Percentiles rank a stretch among this genome's conserved stretches.
Evolutionary conservation across 2,329 filamentous ascomycete species (phyloP).

Genomic region (Fusarium brachygibbosum): DNA sequence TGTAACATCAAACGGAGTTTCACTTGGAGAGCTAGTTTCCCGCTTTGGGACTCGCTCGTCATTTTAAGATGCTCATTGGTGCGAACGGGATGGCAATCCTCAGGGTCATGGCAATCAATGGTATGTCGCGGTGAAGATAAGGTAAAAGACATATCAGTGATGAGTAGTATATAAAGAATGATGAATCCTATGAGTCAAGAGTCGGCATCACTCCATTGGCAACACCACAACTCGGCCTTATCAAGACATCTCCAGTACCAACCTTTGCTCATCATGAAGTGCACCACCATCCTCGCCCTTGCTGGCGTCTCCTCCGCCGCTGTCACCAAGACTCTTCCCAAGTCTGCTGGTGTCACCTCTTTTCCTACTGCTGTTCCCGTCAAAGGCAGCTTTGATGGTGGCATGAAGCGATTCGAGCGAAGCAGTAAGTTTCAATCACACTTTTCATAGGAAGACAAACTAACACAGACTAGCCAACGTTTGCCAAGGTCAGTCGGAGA

Average conservation of each 20-base stretch:
- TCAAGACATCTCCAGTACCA: background rate
- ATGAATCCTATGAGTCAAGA: slow-evolving; percentile 15
- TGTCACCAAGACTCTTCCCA: slow-evolving; percentile 42
- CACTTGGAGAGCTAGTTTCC: slow-evolving; percentile 13
- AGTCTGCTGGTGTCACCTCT: slow-evolving; percentile 35
- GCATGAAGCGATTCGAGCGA: slow-evolving; percentile 44
- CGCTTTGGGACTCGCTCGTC: slow-evolving; percentile 19
- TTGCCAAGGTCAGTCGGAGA: slow-evolving; percentile 49
- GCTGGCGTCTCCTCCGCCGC: slow-evolving; percentile 37
- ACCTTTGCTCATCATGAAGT: slow-evolving; percentile 34
- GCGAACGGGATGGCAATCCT: background rate
- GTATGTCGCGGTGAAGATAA: background rate
- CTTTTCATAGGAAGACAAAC: rapidly evolving
- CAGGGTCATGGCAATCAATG: background rate
- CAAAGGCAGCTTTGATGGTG: slow-evolving; percentile 39
- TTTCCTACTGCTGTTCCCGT: slow-evolving; percentile 42
- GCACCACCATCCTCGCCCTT: slow-evolving; percentile 37
- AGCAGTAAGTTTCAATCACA: slow-evolving; percentile 14
- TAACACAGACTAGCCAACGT: slow-evolving; percentile 27
- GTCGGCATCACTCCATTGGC: background rate
- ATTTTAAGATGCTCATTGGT: slow-evolving; percentile 22
- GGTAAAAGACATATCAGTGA: background rate
- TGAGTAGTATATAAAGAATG: slow-evolving; percentile 27
- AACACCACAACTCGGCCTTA: background rate
- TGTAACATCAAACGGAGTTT: slow-evolving; percentile 44